phyloP scores from a whole-genome alignment of 768 basidiomycete genomes.

The Tulasnella sp. region DNA sequence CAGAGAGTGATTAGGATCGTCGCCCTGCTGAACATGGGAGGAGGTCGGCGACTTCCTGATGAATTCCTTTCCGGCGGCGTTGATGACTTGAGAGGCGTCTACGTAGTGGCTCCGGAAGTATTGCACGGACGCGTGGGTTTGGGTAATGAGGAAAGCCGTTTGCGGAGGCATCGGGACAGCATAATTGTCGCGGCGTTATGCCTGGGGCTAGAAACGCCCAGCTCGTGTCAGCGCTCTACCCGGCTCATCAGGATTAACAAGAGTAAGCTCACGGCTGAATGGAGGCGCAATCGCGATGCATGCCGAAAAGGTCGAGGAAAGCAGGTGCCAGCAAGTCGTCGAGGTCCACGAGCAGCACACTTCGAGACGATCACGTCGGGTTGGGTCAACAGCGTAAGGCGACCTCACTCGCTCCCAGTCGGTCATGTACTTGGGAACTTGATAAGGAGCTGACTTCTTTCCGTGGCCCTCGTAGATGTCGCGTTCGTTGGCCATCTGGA shows the following conservation, averaged over 20 bases:
- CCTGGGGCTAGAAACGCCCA: no score
- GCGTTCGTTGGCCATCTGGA: slow-evolving; percentile 65
- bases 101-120: slow-evolving; percentile 24
- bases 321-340: slow-evolving; percentile 43
- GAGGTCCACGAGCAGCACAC: slow-evolving; percentile 47
- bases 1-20: no score
- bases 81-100: slow-evolving; percentile 17
- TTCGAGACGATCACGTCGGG: slow-evolving; percentile 43
- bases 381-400: slow-evolving; percentile 27
- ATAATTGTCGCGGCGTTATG: no score
- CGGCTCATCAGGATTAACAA: background rate
- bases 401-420: slow-evolving; percentile 37
- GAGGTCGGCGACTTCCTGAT: no score
- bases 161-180: background rate
- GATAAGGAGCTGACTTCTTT: slow-evolving; percentile 41
- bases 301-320: slow-evolving; percentile 41
- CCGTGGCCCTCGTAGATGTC: slow-evolving; percentile 54
- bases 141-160: slow-evolving; percentile 23
- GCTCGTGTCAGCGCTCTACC: background rate
- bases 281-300: slow-evolving; percentile 26
- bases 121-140: slow-evolving; percentile 23
- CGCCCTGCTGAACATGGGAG: no score
- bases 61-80: background rate
- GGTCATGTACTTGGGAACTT: slow-evolving; percentile 40
- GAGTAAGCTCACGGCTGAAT: slow-evolving; percentile 19